Evolutionary conservation across 2,329 filamentous ascomycete species (phyloP).

Genomic region (Colletotrichum spaethianum): DNA sequence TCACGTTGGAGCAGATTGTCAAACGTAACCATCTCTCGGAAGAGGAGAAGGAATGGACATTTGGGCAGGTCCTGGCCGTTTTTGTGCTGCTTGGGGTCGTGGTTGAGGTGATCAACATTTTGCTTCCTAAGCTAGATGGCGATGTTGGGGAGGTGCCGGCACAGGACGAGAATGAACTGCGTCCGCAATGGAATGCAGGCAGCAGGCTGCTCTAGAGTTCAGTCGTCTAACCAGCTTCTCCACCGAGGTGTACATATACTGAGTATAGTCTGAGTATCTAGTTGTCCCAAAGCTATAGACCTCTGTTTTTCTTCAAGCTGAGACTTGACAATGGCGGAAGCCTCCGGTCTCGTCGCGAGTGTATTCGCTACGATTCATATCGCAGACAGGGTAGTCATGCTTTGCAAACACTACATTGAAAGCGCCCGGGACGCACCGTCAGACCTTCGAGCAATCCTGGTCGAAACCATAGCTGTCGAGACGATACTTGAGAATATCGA

Average conservation of each 20-base stretch:
- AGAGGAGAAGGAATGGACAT: neutral
- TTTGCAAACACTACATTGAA: conserved; percentile 10
- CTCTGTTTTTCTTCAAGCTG: too few relatives aligned
- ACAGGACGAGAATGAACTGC: neutral
- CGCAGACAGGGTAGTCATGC: neutral
- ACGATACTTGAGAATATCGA: fast-evolving
- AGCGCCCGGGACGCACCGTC: neutral
- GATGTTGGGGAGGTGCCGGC: neutral
- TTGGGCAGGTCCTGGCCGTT: neutral
- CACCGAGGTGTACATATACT: neutral
- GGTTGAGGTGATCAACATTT: neutral
- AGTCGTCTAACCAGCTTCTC: neutral
- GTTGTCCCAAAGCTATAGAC: too few relatives aligned
- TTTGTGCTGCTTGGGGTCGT: neutral
- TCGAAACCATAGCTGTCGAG: neutral
- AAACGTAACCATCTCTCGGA: neutral
- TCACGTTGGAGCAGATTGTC: neutral
- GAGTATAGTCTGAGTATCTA: neutral
- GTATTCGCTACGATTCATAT: neutral
- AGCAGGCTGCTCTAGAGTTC: neutral
- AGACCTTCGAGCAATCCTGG: neutral
- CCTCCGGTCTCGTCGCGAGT: fast-evolving
- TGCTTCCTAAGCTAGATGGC: neutral
- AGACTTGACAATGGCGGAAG: neutral
- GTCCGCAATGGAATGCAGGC: neutral